Conservation (phyloP, 768 basidiomycete species). For the Kwoniella heveanensis region DNA sequence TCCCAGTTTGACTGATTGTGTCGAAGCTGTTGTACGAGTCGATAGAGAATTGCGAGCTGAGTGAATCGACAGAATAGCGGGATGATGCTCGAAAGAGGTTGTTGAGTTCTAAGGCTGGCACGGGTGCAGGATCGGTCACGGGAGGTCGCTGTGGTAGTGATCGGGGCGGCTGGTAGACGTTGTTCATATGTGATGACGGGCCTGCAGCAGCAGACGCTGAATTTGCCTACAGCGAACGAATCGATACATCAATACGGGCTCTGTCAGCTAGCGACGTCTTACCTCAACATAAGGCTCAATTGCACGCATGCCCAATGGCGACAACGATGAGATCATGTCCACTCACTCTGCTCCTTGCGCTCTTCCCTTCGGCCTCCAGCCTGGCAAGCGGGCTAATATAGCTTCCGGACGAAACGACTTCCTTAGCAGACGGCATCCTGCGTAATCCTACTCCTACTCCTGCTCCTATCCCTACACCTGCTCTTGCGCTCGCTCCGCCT, state of each 20-base stretch:
- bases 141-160: not conserved
- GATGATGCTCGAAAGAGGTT: constrained; percentile 40
- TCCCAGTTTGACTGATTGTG: constrained; percentile 1
- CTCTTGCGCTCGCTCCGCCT: too few species aligned
- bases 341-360: constrained; percentile 25
- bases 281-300: too few species aligned
- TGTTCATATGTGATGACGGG: not conserved
- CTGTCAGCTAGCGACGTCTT: too few species aligned
- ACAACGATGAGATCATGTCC: too few species aligned
- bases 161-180: not conserved
- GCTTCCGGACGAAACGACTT: constrained; percentile 18
- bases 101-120: constrained; percentile 21
- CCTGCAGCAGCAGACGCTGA: constrained; percentile 9
- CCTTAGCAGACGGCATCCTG: constrained; percentile 19
- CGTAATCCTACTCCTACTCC: not conserved
- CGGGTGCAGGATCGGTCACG: constrained; percentile 10
- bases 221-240: constrained; percentile 8
- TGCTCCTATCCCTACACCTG: not conserved
- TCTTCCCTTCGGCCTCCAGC: constrained; percentile 21
- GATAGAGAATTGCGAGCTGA: constrained; percentile 12
- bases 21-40: constrained; percentile 3
- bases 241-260: not conserved
- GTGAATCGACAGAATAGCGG: constrained; percentile 38
- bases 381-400: constrained; percentile 32
- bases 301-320: too few species aligned